A percentile compares a stretch with the other conserved stretches of the same genome.
Conservation (phyloP, 176 grass and related monocot species). For the Ensete glaucum region DNA sequence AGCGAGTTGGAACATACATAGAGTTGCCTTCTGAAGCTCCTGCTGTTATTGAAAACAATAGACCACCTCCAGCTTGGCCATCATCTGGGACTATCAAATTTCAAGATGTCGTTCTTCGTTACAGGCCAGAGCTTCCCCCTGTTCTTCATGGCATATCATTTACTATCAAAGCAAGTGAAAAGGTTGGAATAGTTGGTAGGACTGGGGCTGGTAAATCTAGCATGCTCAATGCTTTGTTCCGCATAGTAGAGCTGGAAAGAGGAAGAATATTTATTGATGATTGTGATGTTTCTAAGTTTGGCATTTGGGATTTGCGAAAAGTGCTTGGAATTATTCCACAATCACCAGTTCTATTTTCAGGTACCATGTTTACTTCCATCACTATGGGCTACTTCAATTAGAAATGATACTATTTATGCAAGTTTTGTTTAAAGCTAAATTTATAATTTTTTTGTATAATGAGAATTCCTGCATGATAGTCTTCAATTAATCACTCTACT, state of each 20-base stretch:
- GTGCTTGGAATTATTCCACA: conserved; percentile 97
- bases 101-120: conserved; percentile 83
- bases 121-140: conserved; percentile 86
- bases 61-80: conserved; percentile 89
- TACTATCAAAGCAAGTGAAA: conserved; percentile 83
- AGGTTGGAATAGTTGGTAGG: conserved; percentile 92
- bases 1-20: conserved; percentile 81
- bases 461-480: background rate
- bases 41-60: conserved; percentile 72
- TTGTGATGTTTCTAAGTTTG: conserved; percentile 76
- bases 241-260: conserved; percentile 81
- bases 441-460: background rate
- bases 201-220: conserved; percentile 98
- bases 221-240: conserved; percentile 97
- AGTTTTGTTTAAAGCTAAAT: background rate
- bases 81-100: conserved; percentile 76
- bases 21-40: conserved; percentile 90
- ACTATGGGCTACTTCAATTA: background rate
- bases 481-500: background rate
- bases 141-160: conserved; percentile 98
- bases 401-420: conserved; percentile 2
- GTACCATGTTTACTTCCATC: conserved; percentile 15
- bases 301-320: conserved; percentile 93
- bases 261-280: conserved; percentile 77
- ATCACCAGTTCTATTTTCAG: conserved; percentile 93